These are phyloP conservation scores for Microsporum canis DNA, from an alignment of 2,329 filamentous ascomycete genomes.

Conservation along the genomic window DNA sequence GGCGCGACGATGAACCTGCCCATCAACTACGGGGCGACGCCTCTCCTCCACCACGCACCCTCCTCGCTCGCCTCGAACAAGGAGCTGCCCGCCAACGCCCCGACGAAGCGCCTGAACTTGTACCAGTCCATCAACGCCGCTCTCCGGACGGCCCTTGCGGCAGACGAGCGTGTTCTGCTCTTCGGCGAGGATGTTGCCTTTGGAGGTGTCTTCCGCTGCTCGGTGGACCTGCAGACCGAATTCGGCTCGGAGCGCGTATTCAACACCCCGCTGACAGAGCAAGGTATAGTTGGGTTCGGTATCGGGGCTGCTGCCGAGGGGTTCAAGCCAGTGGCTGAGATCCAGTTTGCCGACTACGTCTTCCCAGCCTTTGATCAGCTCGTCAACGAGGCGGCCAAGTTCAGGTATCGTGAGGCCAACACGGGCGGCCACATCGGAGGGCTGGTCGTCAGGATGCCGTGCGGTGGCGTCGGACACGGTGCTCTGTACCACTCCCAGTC, in stretches of 20 bases:
- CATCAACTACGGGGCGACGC: conserved; percentile 72
- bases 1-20: conserved; percentile 61
- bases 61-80: conserved; percentile 58
- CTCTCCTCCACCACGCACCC: conserved; percentile 69
- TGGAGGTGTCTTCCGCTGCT: conserved; percentile 90
- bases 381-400: conserved; percentile 86
- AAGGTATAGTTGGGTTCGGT: conserved; percentile 87
- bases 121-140: conserved; percentile 92
- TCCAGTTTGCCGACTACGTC: conserved; percentile 92
- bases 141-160: conserved; percentile 65
- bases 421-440: conserved; percentile 62
- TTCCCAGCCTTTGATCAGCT: conserved; percentile 90
- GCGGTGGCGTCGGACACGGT: conserved; percentile 79
- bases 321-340: conserved; percentile 85
- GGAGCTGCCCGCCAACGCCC: conserved; percentile 61
- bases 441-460: conserved; percentile 80
- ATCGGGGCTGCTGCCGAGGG: conserved; percentile 84
- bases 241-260: conserved; percentile 86
- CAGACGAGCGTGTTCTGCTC: conserved; percentile 75
- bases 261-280: conserved; percentile 89
- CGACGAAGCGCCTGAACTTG: conserved; percentile 78
- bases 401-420: conserved; percentile 59
- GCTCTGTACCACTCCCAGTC: conserved; percentile 82
- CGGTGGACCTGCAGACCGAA: conserved; percentile 76
- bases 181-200: conserved; percentile 98